Evolutionary conservation across 176 grass and related monocot genomes (phyloP), one percentile per base, ranked within the genome.

Genomic region (Saccharum officinarum): DNA sequence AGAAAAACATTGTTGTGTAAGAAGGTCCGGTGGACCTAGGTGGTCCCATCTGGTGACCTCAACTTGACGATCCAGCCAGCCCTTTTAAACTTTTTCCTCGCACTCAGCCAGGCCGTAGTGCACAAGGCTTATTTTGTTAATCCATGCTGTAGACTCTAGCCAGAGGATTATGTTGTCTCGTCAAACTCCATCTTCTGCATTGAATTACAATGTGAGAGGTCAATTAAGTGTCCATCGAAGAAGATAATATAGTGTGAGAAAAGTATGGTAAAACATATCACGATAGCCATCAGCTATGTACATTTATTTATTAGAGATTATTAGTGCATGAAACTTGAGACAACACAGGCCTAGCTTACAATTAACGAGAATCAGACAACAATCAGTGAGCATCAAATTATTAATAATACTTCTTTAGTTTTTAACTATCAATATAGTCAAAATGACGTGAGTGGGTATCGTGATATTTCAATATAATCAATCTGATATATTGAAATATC

Each of bases 101-200:
- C n/a, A n/a, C n/a, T n/a, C n/a, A n/a, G n/a, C n/a, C n/a, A n/a
- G n/a, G n/a, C n/a, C n/a, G n/a, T n/a, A n/a, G n/a, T n/a, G n/a
- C n/a, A n/a, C n/a, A n/a, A n/a, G n/a, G n/a, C n/a, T n/a, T n/a
- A n/a, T n/a, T 34, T 60, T 20, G 52, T 45, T 67, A 88, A 77
- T 81, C 42, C 68, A 84, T 69, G n/a, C 69, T 44, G 59, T 60
- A 16, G 6, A 64, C n/a, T 15, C 62, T 61, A 80, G 22, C 40
- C 6, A 54, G 39, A 73, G 4, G 66, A 73, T 81, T 78, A 90
- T 22, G 66, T 52, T 26, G 83, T 86, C 73, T 90, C 88, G 0
- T 90, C 67, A 26, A 90, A 90, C 66, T 86, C 83, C 88, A 90
- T 90, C 73, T 86, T 90, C 88, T 90, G 73, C 54, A 78, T 17